Evolutionary conservation across 805 yeast species (phyloP), one percentile per base, ranked within the genome.

Genomic region (Saccharomycopsis sp.): DNA sequence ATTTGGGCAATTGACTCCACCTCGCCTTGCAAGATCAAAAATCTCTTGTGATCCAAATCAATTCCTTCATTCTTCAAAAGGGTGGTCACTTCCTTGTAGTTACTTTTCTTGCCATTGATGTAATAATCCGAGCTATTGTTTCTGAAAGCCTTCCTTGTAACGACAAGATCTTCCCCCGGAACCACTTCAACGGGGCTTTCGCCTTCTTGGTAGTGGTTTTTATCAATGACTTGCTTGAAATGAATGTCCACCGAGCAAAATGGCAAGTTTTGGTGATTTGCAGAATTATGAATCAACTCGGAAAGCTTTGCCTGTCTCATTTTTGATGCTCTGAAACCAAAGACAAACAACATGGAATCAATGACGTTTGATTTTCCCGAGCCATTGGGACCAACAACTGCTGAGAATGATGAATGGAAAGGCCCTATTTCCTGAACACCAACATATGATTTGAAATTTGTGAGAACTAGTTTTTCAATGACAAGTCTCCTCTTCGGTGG

Each of bases 331-430:
- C 97, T 68, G 62, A 92, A 92, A 0, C 99, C 99, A 64, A 92
- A 92, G 1, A 94, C 98, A 59, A 92, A 92, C 25, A 94, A 70
- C 69, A 92, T 77, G 4, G 96, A 86, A 58, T 94, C 98, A 58
- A 92, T 92, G 49, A 92, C 96, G 55, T 94, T 92, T 12, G 97
- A 88, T 61, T 92, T 92, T 2, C 99, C 99, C 9, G 95, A 82
- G 6, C 99, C 99, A 58, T 92, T 92, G 4, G 98, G 98, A 0
- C 99, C 99, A 10, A 92, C 96, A 8, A 92, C 94, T 0, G 99
- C 97, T 8, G 95, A 84, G 55, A 92, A 94, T 4, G 94, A 85
- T 27, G 88, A 63, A 53, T 92, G 82, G 60, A 92, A 92, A 0
- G 99, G 99, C 0, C 99, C 99, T 38, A 92, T 83, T 5, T 75